Evolutionary conservation across 768 basidiomycete genomes (phyloP).

Genomic region (Mycena leptocephala): DNA sequence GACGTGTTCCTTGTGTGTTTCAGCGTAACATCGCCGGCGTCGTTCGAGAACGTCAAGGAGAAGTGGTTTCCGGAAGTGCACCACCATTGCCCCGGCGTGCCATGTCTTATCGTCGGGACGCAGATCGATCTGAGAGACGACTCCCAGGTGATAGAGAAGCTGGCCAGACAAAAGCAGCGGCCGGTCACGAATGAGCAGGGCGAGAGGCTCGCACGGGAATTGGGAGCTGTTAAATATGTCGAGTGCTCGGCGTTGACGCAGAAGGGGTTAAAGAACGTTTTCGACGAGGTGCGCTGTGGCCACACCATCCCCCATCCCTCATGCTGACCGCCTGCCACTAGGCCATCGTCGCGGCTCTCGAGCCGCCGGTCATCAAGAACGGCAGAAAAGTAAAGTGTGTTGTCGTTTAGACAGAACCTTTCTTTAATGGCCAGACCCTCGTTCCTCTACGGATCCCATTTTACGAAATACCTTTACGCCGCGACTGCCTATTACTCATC

Average conservation of each 20-base stretch:
- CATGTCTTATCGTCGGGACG: conserved; percentile 99
- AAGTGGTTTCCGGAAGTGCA: conserved; percentile 99
- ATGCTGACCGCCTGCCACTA: conserved; percentile 47
- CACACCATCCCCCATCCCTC: neutral
- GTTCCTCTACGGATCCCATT: conserved; percentile 44
- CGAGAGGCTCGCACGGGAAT: conserved; percentile 95
- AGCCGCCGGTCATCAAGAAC: conserved; percentile 94
- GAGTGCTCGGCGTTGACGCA: conserved; percentile 99
- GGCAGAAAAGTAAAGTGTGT: conserved; percentile 82
- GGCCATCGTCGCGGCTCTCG: conserved; percentile 99
- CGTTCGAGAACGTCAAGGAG: conserved; percentile 99
- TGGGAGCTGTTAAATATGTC: conserved; percentile 99
- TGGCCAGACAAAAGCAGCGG: conserved; percentile 95
- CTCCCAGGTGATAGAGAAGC: conserved; percentile 93
- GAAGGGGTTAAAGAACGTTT: conserved; percentile 99
- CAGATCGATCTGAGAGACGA: conserved; percentile 98
- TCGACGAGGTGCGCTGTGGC: conserved; percentile 89
- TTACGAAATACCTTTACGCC: conserved; percentile 57
- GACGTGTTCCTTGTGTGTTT: conserved; percentile 99
- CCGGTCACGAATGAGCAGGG: conserved; percentile 92
- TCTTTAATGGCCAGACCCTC: conserved; percentile 27
- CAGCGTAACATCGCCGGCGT: conserved; percentile 98
- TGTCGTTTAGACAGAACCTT: conserved; percentile 70
- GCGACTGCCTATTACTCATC: conserved; percentile 59
- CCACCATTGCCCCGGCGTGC: conserved; percentile 99